phyloP scores from a whole-genome alignment of 2,329 filamentous ascomycete species.

The Rutstroemia sp. region DNA sequence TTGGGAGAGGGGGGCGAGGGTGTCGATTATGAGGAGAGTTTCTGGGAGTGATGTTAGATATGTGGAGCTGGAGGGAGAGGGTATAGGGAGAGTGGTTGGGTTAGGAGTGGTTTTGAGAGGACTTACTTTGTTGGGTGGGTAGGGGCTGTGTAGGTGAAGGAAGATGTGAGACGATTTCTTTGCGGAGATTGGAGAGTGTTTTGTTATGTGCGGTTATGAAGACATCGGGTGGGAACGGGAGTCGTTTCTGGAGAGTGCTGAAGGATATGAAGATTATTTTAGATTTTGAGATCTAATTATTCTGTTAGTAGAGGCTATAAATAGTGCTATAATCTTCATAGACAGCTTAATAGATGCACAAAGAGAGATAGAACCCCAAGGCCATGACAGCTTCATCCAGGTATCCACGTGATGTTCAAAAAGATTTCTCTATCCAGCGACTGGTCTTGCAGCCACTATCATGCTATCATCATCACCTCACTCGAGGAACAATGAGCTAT shows the following conservation, averaged over 20 bases:
- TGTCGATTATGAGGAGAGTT: slow-evolving; percentile 72
- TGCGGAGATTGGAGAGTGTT: slow-evolving; percentile 45
- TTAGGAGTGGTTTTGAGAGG: neutral
- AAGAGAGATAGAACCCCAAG: neutral
- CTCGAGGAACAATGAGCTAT: neutral
- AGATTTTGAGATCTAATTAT: slow-evolving; percentile 50
- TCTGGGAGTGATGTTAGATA: slow-evolving; percentile 36
- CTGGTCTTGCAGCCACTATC: no score
- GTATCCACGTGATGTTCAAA: slow-evolving; percentile 6
- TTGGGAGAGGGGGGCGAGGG: slow-evolving; percentile 58
- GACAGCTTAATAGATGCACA: no score
- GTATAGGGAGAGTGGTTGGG: no score
- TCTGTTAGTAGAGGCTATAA: neutral
- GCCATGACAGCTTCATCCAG: neutral
- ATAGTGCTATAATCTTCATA: no score
- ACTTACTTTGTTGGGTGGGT: slow-evolving; percentile 33
- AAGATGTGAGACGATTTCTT: slow-evolving; percentile 50
- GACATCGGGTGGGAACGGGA: slow-evolving; percentile 54
- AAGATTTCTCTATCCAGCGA: neutral
- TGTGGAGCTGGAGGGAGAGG: neutral
- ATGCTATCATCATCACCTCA: neutral
- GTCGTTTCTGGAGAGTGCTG: slow-evolving; percentile 53
- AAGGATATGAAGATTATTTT: slow-evolving; percentile 74
- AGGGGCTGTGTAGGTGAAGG: slow-evolving; percentile 14
- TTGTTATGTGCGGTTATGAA: slow-evolving; percentile 61